Evolutionary conservation across 2,329 filamentous ascomycete genomes (phyloP).

Genomic region (Scedosporium aurantiacum): DNA sequence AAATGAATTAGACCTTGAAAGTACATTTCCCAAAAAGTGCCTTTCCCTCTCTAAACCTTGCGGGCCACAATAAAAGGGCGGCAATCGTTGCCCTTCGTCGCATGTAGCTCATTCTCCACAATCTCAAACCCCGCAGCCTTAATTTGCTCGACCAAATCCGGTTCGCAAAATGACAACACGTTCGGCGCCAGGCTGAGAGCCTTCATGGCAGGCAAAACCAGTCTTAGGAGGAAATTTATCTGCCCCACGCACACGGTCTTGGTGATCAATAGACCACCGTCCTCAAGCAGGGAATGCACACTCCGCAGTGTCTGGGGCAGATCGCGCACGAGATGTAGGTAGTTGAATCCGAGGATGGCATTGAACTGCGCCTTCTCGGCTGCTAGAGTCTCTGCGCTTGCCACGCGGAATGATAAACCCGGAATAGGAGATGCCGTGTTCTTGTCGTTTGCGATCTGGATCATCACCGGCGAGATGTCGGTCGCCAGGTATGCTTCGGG

Average conservation of each 20-base stretch:
- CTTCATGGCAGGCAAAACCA: constrained; percentile 8
- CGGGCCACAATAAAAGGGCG: constrained; percentile 10
- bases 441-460: constrained; percentile 7
- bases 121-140: constrained; percentile 9
- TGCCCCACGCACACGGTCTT: constrained; percentile 11
- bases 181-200: constrained; percentile 4
- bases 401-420: constrained; percentile 8
- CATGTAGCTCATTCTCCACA: constrained; percentile 8
- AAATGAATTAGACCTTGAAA: too few relatives aligned
- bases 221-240: constrained; percentile 7
- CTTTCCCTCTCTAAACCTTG: constrained; percentile 2
- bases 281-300: constrained; percentile 7
- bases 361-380: constrained; percentile 7
- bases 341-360: constrained; percentile 12
- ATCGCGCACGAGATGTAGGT: constrained; percentile 12
- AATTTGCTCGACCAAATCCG: constrained; percentile 1
- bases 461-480: constrained; percentile 11
- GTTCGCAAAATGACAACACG: constrained; percentile 1
- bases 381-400: constrained; percentile 8
- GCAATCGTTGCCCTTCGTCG: constrained; percentile 7
- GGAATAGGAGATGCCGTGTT: neutral
- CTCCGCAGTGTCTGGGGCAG: constrained; percentile 6
- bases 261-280: constrained; percentile 11
- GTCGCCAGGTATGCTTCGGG: constrained; percentile 10
- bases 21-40: neutral